Base-by-base conservation (phyloP, 140 eudicot species). In the Senecio squalidus region DNA sequence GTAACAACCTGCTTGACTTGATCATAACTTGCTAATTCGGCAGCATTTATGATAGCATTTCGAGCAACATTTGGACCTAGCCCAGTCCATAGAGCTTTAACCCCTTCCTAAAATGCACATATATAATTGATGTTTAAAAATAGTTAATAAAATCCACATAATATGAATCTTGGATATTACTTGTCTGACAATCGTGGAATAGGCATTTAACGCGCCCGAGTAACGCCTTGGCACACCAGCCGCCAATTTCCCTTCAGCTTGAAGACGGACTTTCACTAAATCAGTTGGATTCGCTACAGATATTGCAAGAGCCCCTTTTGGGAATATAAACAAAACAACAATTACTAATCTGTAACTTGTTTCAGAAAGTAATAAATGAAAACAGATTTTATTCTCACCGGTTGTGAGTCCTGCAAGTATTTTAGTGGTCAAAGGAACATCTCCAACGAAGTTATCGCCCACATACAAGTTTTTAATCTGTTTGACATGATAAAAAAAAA, bases 21-120 rank as follows among this genome's bases (percentile, higher is more conserved):
- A 78, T 89, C 97, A 75, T 89, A 89, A 69, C 97, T 89, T 30
- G 95, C 97, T 58, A 89, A 43, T 64, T 89, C 97, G 29, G 97
- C 97, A 38, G 97, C 97, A 82, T 89, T 89, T 31, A 89, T 80
- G 43, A 89, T 89, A 4, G 97, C 97, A 68, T 89, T 89, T 7
- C 97, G 88, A 13, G 93, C 89, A 36, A 89, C 69, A 28, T 89
- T 89, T 63, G 97, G 97, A 21, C 95, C 97, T 27, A 89, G 45
- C 53, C 97, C 97, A 47, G 97, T 89, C 97, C 97, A 89, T 40
- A 89, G 72, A 26, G 85, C 86, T 47, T 71, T 10, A 47, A 85
- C 46, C 36, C 97, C 97, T 82, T 85, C 97, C 97, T 89, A 22
- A 48, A 6, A 28, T 52, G 45, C 45, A 17, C 21, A 58, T 28